Evolutionary conservation across 192 early-diverging fungal genomes (phyloP), one percentile per base, ranked within the genome.

Genomic region (Linnemannia schmuckeri): DNA sequence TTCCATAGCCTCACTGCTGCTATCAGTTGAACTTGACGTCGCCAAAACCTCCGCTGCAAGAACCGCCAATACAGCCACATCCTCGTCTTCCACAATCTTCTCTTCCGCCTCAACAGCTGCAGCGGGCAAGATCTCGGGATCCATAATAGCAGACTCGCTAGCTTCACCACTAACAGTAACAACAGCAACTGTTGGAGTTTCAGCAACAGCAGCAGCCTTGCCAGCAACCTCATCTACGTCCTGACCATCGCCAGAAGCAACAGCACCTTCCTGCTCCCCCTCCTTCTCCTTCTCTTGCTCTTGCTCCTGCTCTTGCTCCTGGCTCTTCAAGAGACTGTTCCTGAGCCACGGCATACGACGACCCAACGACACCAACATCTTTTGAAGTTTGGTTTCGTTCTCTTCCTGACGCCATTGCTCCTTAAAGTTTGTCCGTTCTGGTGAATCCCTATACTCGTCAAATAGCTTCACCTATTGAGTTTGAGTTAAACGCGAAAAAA

Each of bases 401-500:
- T 91, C 92, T 40, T 94, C 94, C 57, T 93, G 94, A 38, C 94
- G 92, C 95, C 95, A 96, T 37, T 91, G 93, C 82, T 96, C 95
- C 44, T 90, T 89, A 55, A 96, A 93, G 40, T 90, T 86, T 1
- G 93, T 93, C 35, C 89, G 89, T 80, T 96, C 92, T 33, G 90
- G 81, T 6, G 92, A 92, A 27, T 87, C 70, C 37, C 90, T 79
- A 74, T 94, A 92, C 63, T 86, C 88, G 73, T 93, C 90, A 22
- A 95, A 80, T 27, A 96, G 89, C 47, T 88, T 78, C 38, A 93
- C 83, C 92, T 93, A 88, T 33, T 52, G 18, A 35, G n/a, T 24
- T 73, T 17, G 24, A 63, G 38, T 3, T 3, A 46, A 71, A 24
- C 12, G 35, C 47, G 44, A 54, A 33, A 49, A 63, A 22, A 38